Conservation (phyloP, 495 filamentous ascomycete species). For the Stereocaulon alpinum region DNA sequence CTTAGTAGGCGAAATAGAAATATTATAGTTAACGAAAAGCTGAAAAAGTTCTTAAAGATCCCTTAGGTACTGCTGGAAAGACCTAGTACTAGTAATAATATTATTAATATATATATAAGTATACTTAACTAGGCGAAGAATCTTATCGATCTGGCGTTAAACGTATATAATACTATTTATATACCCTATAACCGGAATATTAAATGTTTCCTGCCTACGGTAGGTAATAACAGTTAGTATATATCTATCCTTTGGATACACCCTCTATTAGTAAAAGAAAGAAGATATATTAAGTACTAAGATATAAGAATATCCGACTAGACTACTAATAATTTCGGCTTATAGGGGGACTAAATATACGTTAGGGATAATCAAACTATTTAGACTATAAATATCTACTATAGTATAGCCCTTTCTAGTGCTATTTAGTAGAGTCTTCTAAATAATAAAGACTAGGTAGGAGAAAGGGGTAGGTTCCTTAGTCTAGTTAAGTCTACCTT, state of each 20-base stretch:
- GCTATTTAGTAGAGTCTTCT: neutral
- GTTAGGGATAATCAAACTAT: neutral
- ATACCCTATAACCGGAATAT: neutral
- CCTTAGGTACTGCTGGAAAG: neutral
- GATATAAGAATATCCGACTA: neutral
- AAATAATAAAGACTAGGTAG: constrained; percentile 15
- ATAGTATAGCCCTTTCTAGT: neutral
- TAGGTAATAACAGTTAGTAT: constrained; percentile 1
- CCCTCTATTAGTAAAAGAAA: constrained; percentile 7
- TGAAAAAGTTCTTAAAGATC: neutral
- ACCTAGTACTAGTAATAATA: neutral
- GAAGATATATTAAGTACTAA: neutral
- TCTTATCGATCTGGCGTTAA: neutral
- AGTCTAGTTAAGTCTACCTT: constrained; percentile 6
- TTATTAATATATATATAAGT: neutral
- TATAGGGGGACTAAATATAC: constrained; percentile 1
- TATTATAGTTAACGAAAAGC: constrained; percentile 1
- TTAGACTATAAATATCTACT: constrained; percentile 5
- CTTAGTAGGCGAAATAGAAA: neutral
- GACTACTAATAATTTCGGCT: neutral
- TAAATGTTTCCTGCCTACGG: neutral
- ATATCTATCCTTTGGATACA: neutral
- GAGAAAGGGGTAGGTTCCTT: neutral
- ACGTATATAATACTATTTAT: constrained; percentile 8
- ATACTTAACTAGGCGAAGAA: neutral